A percentile compares a stretch with the other conserved stretches of the same genome.
Conservation (phyloP, 805 yeast genomes). For the Saturnispora halmiae region DNA sequence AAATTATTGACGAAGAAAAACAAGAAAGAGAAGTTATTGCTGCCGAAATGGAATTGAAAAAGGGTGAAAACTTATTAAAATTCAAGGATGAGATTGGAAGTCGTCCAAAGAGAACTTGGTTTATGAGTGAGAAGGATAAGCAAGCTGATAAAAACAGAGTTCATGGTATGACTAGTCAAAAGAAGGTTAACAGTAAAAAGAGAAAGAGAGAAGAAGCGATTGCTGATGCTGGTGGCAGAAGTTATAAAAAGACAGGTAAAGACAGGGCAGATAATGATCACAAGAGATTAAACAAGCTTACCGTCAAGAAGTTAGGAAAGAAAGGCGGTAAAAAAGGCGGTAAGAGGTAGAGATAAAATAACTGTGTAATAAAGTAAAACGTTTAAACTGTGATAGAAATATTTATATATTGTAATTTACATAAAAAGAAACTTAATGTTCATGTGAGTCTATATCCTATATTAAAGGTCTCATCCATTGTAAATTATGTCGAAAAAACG, state of each 20-base stretch:
- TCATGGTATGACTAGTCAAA: constrained; percentile 30
- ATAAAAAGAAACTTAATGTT: background rate
- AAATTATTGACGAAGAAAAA: constrained; percentile 80
- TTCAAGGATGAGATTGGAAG: constrained; percentile 76
- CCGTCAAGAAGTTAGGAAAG: constrained; percentile 18
- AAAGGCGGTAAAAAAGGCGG: constrained; percentile 14
- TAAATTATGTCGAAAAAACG: constrained; percentile 1
- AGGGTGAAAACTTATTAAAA: constrained; percentile 75
- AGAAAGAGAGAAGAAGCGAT: constrained; percentile 58
- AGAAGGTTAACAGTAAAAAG: constrained; percentile 55
- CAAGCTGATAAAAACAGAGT: constrained; percentile 30
- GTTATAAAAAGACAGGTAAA: constrained; percentile 70
- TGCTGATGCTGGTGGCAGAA: constrained; percentile 43
- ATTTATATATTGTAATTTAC: background rate
- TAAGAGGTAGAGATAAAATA: background rate
- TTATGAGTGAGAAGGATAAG: constrained; percentile 56
- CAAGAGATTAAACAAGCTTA: constrained; percentile 27
- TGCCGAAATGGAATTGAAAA: constrained; percentile 85
- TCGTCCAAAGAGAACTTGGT: constrained; percentile 96
- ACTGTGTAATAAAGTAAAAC: background rate
- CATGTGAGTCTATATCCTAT: background rate
- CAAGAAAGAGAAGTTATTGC: constrained; percentile 74
- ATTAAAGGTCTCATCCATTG: background rate
- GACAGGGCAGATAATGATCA: constrained; percentile 54
- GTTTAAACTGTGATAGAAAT: background rate